These are phyloP conservation scores for Saposhnikovia divaricata DNA, from an alignment of 129 eudicot genomes.

Conservation along the genomic window DNA sequence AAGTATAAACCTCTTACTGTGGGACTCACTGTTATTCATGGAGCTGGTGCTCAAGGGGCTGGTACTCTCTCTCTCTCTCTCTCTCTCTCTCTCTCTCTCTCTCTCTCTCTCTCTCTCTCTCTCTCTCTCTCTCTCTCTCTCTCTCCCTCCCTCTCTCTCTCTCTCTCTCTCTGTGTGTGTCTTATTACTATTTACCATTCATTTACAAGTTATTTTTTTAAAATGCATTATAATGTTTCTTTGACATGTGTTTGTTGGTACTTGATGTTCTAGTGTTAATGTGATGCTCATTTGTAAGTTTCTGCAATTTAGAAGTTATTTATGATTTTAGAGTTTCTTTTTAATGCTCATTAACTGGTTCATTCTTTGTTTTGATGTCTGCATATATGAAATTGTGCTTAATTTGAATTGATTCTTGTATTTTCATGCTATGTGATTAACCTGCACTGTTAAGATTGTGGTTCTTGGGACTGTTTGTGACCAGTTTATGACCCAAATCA, in stretches of 20 bases:
- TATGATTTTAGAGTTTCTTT: not conserved
- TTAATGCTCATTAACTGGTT: not conserved
- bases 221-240: not conserved
- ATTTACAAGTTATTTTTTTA: not conserved
- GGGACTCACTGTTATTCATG: conserved; percentile 20
- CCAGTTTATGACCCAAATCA: not conserved
- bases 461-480: not conserved
- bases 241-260: not conserved
- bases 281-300: not conserved
- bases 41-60: conserved; percentile 32
- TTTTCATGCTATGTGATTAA: not conserved
- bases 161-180: not conserved
- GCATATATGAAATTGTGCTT: not conserved
- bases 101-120: not conserved
- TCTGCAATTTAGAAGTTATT: not conserved
- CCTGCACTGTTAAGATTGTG: not conserved
- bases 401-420: not conserved
- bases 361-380: not conserved
- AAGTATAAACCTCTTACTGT: conserved; percentile 8
- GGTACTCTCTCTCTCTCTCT: conserved; percentile 12
- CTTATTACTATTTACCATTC: not conserved
- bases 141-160: not conserved
- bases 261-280: not conserved
- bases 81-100: not conserved
- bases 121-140: not conserved